Percentiles rank a stretch among this genome's conserved stretches.
These are phyloP conservation scores for Candida smagusa DNA, from an alignment of 1,139 yeast species.

Conservation along the genomic window DNA sequence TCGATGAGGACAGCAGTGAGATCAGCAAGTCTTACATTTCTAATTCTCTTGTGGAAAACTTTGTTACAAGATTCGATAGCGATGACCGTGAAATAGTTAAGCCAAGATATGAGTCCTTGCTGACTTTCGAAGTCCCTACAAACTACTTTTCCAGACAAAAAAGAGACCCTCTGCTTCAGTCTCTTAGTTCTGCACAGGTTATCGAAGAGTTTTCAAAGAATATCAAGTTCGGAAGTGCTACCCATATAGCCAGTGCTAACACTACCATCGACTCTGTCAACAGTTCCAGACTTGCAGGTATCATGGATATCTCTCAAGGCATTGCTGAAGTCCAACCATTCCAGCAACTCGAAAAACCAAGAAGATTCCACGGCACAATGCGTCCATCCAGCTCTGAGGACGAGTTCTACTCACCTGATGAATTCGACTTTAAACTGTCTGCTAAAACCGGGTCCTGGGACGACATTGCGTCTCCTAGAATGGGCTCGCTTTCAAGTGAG, in stretches of 20 bases:
- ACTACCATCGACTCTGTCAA: not conserved
- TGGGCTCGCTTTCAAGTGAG: slow-evolving; percentile 28
- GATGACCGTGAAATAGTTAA: slow-evolving; percentile 3
- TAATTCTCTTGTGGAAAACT: slow-evolving; percentile 7
- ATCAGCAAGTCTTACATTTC: slow-evolving; percentile 5
- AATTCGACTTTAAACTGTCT: slow-evolving; percentile 14
- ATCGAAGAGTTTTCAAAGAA: slow-evolving; percentile 30
- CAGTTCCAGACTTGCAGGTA: not conserved
- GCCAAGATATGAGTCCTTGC: slow-evolving; percentile 4
- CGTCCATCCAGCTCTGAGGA: slow-evolving; percentile 21
- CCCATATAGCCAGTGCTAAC: not conserved
- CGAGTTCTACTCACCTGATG: slow-evolving; percentile 33
- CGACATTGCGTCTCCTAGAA: slow-evolving; percentile 8
- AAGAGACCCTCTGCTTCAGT: slow-evolving; percentile 22
- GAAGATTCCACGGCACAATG: not conserved
- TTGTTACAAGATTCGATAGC: slow-evolving; percentile 8
- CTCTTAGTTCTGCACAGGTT: slow-evolving; percentile 29
- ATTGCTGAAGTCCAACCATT: not conserved
- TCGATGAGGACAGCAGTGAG: slow-evolving; percentile 2
- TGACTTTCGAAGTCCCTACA: slow-evolving; percentile 14
- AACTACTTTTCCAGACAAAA: slow-evolving; percentile 10
- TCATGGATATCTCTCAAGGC: not conserved
- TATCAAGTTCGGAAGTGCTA: slow-evolving; percentile 19
- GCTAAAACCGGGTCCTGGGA: not conserved
- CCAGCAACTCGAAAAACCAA: not conserved